phyloP scores from a whole-genome alignment of 208 protist genomes.

The Trypanosoma brucei region DNA sequence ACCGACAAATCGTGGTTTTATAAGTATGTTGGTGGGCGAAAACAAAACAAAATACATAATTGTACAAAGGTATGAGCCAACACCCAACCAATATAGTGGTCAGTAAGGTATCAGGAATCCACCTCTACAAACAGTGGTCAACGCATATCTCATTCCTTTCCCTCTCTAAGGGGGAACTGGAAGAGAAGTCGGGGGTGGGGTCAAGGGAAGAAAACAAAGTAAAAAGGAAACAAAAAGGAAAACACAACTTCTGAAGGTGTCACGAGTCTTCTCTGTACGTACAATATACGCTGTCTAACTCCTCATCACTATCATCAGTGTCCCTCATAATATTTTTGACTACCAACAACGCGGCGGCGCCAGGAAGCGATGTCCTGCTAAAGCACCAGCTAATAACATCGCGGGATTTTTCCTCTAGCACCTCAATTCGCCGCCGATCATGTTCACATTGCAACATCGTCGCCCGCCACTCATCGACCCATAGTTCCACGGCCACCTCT shows the following conservation, averaged over 20 bases:
- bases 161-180: neutral
- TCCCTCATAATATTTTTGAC: neutral
- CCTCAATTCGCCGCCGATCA: slow-evolving; percentile 15
- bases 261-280: slow-evolving; percentile 19
- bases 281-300: slow-evolving; percentile 1
- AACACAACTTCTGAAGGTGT: no score
- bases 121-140: no score
- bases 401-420: slow-evolving; percentile 14
- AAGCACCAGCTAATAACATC: slow-evolving; percentile 13
- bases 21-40: no score
- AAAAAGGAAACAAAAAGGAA: neutral
- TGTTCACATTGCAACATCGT: slow-evolving; percentile 18
- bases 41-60: no score
- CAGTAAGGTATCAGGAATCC: no score
- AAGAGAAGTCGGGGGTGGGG: neutral
- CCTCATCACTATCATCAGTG: neutral
- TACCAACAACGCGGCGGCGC: neutral
- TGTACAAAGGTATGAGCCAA: no score
- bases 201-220: neutral
- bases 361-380: neutral
- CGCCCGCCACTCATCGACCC: slow-evolving; percentile 19
- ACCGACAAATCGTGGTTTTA: no score
- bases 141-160: no score
- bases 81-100: no score
- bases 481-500: slow-evolving; percentile 33